Base-by-base conservation (phyloP, 2,329 filamentous ascomycete species). In the Pestalotiopsis sp. region DNA sequence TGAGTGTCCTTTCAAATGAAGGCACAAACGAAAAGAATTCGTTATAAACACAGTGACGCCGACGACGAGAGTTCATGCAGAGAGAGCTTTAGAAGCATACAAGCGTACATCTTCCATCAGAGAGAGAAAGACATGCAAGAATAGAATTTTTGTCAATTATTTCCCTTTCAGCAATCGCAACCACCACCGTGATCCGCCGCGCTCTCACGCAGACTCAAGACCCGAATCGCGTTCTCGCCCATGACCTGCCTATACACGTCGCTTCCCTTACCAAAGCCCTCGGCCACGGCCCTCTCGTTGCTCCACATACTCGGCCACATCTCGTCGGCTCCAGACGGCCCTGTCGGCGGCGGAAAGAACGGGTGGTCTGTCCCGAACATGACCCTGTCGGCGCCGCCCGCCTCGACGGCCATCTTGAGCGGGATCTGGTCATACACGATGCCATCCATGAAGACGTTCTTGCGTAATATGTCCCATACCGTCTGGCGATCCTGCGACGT, bases 321-420 rank as follows among this genome's bases (percentile, higher is more conserved):
- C 20, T 65, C 62, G 13, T 90, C 86, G 45, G 84, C 86, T 71
- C 87, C 84, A 69, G 89, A 88, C 63, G 90, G 88, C 39, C 81
- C 83, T 41, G 84, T 86, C 17, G 94, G 80, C 1, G 92, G 92
- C 14, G 93, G 93, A 79, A 95, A 95, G 81, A 95, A 95, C 0
- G 93, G 93, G 78, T 95, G 92, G 77, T 95, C 93, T 0, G 92
- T 95, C 36, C 92, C 93, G 80, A 95, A 95, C 83, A 95, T 87
- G 63, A 95, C 80, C 68, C 92, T 85, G 73, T 94, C 92, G 0
- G 84, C 83, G 0, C 92, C 92, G 69, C 86, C 86, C 0, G 90
- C 91, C 31, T 90, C 87, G 2, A 93, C 85, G 0, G 93, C 93
- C 1, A 92, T 91, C 73, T 87, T 90, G 68, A 95, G 78, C 0